Evolutionary conservation across 1,284 basidiomycete species (phyloP), one percentile per base, ranked within the genome.

Genomic region (Tremellales sp.): DNA sequence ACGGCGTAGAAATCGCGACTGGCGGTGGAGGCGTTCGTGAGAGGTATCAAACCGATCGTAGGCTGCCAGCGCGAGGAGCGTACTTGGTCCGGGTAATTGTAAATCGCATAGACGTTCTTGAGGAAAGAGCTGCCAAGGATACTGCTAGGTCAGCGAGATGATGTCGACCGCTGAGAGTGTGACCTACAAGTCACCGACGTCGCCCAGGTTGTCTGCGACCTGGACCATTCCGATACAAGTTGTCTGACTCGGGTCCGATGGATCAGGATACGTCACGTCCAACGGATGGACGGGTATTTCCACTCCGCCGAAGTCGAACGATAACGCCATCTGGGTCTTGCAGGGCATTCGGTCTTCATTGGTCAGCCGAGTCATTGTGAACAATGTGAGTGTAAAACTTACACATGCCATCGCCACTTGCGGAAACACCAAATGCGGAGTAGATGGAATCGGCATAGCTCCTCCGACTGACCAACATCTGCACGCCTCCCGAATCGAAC

Each of bases 71-170:
- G 62, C 12, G 43, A 52, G 11, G 52, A 48, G 31, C 53, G 54
- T 23, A 44, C 54, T 22, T 59, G 61, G 36, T 72, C 68, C 0
- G 73, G 73, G 33, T 75, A 75, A 26, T 67, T 62, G 53, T 62
- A 75, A 36, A 75, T 59, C 5, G 72, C 67, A 52, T 75, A 75
- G 33, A 68, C 73, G 45, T 75, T 75, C 54, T 72, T 73, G 39
- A 75, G 46, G 47, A 73, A 75, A 2, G 66, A 57, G 33, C 63
- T 67, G 22, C 73, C 73, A 17, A 75, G 57, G n/a, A 75, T 59
- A 24, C 64, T 67, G 19, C n/a, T 4, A 13, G n/a, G 41, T 54
- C 31, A 54, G 53, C 35, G 17, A 26, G 3, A n/a, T 26, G 7
- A 25, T 31, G 17, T 39, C 21, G 13, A 31, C 7, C 5, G n/a